phyloP scores from a whole-genome alignment of 2,329 filamentous ascomycete species.

The Myrmaecium sp. region DNA sequence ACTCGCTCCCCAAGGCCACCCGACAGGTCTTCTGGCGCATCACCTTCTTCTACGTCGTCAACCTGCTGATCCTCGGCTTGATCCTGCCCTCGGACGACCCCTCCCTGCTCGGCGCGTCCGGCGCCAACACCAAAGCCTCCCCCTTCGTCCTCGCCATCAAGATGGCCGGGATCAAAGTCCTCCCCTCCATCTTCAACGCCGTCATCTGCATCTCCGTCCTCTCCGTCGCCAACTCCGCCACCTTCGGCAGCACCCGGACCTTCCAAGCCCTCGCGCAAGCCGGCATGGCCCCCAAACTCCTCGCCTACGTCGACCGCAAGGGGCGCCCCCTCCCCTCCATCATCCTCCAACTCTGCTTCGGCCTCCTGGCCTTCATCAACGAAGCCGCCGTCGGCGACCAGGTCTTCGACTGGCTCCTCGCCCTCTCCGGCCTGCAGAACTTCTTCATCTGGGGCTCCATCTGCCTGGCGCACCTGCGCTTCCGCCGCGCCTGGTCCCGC shows the following conservation, averaged over 20 bases:
- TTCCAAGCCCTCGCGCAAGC: conserved; percentile 34
- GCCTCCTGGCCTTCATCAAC: conserved; percentile 58
- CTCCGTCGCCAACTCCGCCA: conserved; percentile 41
- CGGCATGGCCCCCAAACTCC: conserved; percentile 55
- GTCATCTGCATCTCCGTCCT: conserved; percentile 46
- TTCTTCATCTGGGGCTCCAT: conserved; percentile 74
- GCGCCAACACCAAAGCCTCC: conserved; percentile 27
- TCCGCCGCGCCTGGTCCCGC: conserved; percentile 40
- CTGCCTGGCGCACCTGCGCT: conserved; percentile 82
- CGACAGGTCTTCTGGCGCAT: conserved; percentile 33
- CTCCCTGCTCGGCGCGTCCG: conserved; percentile 17
- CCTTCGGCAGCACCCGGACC: conserved; percentile 40
- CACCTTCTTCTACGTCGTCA: conserved; percentile 27
- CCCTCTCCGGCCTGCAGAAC: conserved; percentile 54
- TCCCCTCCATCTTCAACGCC: conserved; percentile 51
- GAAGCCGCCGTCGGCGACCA: conserved; percentile 38
- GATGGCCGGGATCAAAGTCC: conserved; percentile 40
- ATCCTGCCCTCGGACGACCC: conserved; percentile 19
- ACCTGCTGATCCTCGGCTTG: conserved; percentile 26
- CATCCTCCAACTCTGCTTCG: conserved; percentile 45
- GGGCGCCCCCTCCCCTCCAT: conserved; percentile 69
- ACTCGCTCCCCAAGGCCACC: conserved; percentile 26
- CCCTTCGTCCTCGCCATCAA: conserved; percentile 52
- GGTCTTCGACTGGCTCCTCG: conserved; percentile 66
- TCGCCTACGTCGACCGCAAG: conserved; percentile 67